These are phyloP conservation scores for Lachnellula arida DNA, from an alignment of 2,329 filamentous ascomycete species.

Conservation along the genomic window DNA sequence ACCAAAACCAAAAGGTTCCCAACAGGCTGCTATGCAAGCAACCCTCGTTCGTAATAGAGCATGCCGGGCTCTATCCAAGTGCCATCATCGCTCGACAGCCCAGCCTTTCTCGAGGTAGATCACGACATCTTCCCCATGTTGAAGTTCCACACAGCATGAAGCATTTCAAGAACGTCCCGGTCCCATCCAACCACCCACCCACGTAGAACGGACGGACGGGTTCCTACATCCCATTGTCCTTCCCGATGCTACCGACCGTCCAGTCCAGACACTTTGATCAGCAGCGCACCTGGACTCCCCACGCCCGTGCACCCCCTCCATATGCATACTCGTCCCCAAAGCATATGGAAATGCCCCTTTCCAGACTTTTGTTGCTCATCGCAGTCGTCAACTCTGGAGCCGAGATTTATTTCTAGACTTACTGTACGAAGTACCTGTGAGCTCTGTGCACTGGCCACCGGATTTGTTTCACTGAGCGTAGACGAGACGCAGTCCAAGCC, in stretches of 20 bases:
- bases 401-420: slow-evolving; percentile 10
- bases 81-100: background rate
- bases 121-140: background rate
- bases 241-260: background rate
- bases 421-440: slow-evolving; percentile 7
- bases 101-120: background rate
- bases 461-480: slow-evolving; percentile 2
- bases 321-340: background rate
- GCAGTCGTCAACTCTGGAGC: slow-evolving; percentile 12
- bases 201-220: background rate
- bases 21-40: background rate
- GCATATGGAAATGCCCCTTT: background rate
- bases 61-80: no score
- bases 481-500: background rate
- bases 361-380: slow-evolving; percentile 13
- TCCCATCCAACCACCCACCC: background rate
- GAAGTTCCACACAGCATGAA: background rate
- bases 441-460: background rate
- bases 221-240: background rate
- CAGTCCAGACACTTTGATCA: background rate
- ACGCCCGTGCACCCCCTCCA: background rate
- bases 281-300: background rate
- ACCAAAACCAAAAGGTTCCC: slow-evolving; percentile 2
- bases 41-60: background rate
- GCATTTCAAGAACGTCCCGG: background rate